A percentile compares a stretch with the other conserved stretches of the same genome.
phyloP scores from a whole-genome alignment of 2,329 filamentous ascomycete species.

The Ascocoryne sarcoides region DNA sequence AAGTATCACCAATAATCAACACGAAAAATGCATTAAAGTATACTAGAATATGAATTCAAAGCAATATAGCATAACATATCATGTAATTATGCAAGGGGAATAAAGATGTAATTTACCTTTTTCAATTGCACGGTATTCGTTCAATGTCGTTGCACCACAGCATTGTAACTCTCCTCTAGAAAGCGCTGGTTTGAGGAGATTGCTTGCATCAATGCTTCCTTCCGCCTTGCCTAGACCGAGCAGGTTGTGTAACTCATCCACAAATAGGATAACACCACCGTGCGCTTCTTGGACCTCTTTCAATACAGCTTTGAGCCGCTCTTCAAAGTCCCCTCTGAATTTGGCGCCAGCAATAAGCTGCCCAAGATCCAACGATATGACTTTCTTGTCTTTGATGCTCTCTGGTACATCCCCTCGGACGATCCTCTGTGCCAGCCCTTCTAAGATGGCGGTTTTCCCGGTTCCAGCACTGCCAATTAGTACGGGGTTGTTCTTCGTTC shows the following conservation, averaged over 20 bases:
- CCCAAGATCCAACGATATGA: conserved; percentile 80
- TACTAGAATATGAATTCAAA: too few relatives aligned
- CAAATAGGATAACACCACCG: conserved; percentile 86
- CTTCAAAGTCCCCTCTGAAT: conserved; percentile 92
- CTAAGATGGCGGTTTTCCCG: conserved; percentile 88
- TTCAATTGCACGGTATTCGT: conserved; percentile 87
- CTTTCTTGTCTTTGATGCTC: conserved; percentile 88
- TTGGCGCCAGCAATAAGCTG: conserved; percentile 93
- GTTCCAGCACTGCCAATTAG: conserved; percentile 80
- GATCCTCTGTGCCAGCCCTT: conserved; percentile 84
- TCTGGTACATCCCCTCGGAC: conserved; percentile 90
- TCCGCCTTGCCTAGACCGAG: conserved; percentile 91
- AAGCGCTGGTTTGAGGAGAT: conserved; percentile 87
- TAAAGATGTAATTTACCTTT: conserved; percentile 43
- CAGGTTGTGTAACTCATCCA: conserved; percentile 88
- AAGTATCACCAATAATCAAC: too few relatives aligned
- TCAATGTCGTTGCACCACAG: conserved; percentile 87
- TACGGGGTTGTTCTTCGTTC: conserved; percentile 85
- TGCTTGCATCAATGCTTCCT: conserved; percentile 93
- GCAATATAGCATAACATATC: too few relatives aligned
- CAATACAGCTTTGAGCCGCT: conserved; percentile 81
- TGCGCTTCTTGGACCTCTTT: conserved; percentile 80
- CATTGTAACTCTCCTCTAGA: conserved; percentile 89
- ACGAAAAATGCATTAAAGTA: too few relatives aligned
- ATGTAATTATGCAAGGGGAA: too few relatives aligned